Percentiles rank a stretch among this genome's conserved stretches.
Evolutionary conservation across 768 basidiomycete genomes (phyloP).

Genomic region (Kwoniella bestiolae): DNA sequence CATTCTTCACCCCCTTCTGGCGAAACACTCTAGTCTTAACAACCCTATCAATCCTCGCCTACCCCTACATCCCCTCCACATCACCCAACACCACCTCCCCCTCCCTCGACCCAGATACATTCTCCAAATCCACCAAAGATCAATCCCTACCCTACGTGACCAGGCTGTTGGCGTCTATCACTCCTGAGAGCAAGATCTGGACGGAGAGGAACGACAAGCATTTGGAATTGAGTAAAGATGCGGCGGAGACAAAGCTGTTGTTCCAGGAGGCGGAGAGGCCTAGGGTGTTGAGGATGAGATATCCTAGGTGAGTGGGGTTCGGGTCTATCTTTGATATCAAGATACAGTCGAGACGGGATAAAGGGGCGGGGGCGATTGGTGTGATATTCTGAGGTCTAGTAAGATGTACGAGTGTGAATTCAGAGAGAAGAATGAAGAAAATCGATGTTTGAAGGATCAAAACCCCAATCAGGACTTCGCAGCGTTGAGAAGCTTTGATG

Average conservation of each 20-base stretch:
- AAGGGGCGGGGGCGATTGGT: no score
- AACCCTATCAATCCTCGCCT: slow-evolving; percentile 43
- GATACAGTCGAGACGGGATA: no score
- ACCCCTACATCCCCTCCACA: slow-evolving; percentile 54
- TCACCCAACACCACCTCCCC: slow-evolving; percentile 38
- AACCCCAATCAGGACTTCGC: no score
- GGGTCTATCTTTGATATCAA: background rate
- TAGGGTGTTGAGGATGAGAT: slow-evolving; percentile 53
- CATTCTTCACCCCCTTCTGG: slow-evolving; percentile 57
- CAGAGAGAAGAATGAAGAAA: no score
- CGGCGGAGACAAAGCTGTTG: slow-evolving; percentile 57
- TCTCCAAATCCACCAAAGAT: slow-evolving; percentile 24
- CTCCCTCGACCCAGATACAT: slow-evolving; percentile 36
- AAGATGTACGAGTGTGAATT: no score
- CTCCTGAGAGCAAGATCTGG: slow-evolving; percentile 53
- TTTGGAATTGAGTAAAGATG: slow-evolving; percentile 54
- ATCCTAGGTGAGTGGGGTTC: slow-evolving; percentile 53
- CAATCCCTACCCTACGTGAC: slow-evolving; percentile 48
- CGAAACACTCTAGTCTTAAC: slow-evolving; percentile 50
- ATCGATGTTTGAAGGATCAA: no score
- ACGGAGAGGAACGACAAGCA: slow-evolving; percentile 58
- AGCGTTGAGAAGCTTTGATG: background rate
- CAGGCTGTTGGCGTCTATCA: slow-evolving; percentile 51
- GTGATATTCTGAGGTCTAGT: no score
- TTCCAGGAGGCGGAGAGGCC: slow-evolving; percentile 60